Base-by-base conservation (phyloP, 2,329 filamentous ascomycete species). In the Colletotrichum plurivorum region DNA sequence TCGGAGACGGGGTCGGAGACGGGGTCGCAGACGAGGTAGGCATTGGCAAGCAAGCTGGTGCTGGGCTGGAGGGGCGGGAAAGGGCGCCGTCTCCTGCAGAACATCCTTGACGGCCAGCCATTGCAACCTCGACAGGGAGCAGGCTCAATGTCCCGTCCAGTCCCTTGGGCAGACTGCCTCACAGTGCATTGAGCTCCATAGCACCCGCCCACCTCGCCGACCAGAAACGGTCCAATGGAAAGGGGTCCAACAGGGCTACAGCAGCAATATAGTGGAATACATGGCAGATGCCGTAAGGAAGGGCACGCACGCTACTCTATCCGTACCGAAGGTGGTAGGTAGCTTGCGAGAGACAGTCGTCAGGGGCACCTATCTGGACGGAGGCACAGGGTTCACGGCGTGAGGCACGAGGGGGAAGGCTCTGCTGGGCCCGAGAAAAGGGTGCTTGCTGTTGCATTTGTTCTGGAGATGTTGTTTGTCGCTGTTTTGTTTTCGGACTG, bases 171-270 rank as follows among this genome's bases (percentile, higher is more conserved):
- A 54, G 61, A 48, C 36, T 45, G 18, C n/a, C 31, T 41, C 66
- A 69, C 66, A 69, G 55, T 69, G 66, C 66, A 69, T 69, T 69
- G 66, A 69, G 49, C 41, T 36, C 48, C 66, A 69, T 69, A 69
- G 66, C 43, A 52, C 48, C 43, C 43, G 18, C 66, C 66, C 62
- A 66, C 66, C 27, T 41, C 20, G 16, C 31, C 45, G 43, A 25
- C 18, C 55, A 18, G 62, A 27, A 54, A 41, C 8, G 18, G 36
- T 15, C 22, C 20, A 16, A 31, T 55, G 20, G 46, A 22, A 31
- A 36, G 31, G 31, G 49, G 13, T 41, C 9, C 54, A 36, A 69
- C 39, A 39, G 31, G 54, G 31, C 43, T 60, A 18, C 49, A 22
- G 66, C 60, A 25, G 54, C 55, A 51, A 66, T 46, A 9, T 45